Percentiles rank a stretch among this genome's conserved stretches.
These are phyloP conservation scores for Pseudogymnoascus sp. DNA, from an alignment of 2,329 filamentous ascomycete genomes.

Conservation along the genomic window DNA sequence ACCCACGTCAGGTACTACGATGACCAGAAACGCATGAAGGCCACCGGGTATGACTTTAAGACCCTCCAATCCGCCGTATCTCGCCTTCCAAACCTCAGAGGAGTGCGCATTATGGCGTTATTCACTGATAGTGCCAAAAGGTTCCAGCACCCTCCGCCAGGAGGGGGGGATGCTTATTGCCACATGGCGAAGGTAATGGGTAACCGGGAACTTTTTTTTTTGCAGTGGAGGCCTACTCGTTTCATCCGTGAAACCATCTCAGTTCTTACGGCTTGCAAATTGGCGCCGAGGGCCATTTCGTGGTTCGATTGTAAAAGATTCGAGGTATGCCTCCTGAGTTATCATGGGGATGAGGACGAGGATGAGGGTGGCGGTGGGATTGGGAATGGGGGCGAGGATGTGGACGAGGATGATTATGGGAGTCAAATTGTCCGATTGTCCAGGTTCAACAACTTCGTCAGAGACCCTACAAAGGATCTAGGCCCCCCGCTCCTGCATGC, in stretches of 20 bases:
- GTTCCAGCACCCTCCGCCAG: not conserved
- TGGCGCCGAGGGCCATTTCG: not conserved
- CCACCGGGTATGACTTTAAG: not conserved
- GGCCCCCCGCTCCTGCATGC: not conserved
- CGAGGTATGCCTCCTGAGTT: not conserved
- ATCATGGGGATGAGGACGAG: not conserved
- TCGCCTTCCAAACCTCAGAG: not conserved
- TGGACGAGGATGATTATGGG: not conserved
- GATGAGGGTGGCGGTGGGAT: not conserved
- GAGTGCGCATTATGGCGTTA: not conserved
- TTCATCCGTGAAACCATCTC: not conserved
- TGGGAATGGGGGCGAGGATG: not conserved
- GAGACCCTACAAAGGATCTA: not conserved
- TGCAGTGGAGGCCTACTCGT: not conserved
- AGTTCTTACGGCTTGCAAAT: not conserved
- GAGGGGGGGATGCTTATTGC: not conserved
- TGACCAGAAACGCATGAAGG: not conserved
- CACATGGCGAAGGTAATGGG: not conserved
- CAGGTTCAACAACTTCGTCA: not conserved
- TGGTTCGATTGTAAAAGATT: not conserved
- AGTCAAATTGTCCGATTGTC: not conserved
- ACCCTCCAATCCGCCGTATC: not conserved
- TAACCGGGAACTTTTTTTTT: not conserved
- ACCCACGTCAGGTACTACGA: not conserved
- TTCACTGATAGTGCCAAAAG: not conserved